phyloP scores from a whole-genome alignment of 148 eudicot species.

The Chenopodium album region DNA sequence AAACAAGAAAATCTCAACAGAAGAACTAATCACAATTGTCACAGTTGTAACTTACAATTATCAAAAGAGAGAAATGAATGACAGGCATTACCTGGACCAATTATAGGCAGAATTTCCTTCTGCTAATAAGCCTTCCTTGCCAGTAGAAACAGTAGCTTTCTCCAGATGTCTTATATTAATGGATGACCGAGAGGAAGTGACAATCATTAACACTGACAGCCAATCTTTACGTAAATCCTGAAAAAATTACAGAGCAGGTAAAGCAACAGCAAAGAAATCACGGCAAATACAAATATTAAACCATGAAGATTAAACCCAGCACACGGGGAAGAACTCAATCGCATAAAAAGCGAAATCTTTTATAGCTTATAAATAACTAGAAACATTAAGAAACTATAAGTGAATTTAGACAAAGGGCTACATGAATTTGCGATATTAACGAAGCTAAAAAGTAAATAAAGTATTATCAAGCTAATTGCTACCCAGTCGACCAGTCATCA shows the following conservation, averaged over 20 bases:
- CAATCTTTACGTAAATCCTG: constrained; percentile 98
- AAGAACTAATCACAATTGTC: no score
- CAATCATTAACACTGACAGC: constrained; percentile 89
- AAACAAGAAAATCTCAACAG: not conserved
- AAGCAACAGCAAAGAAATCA: constrained; percentile 12
- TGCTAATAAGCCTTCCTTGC: constrained; percentile 92
- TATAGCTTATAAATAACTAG: not conserved
- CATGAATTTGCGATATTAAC: not conserved
- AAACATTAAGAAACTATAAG: no score
- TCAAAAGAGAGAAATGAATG: constrained; percentile 1
- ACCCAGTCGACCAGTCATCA: not conserved
- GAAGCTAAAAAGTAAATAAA: not conserved
- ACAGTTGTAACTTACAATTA: not conserved
- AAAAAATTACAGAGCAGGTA: constrained; percentile 13
- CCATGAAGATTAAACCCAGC: not conserved
- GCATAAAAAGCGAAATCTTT: not conserved
- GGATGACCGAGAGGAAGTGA: constrained; percentile 94
- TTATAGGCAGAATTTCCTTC: constrained; percentile 95
- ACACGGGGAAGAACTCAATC: not conserved
- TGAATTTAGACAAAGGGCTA: not conserved
- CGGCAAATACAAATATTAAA: not conserved
- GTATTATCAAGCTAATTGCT: not conserved
- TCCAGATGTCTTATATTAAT: constrained; percentile 97
- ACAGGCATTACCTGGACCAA: constrained; percentile 82
- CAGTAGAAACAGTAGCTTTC: constrained; percentile 98